These are phyloP conservation scores for Naganishia albida DNA, from an alignment of 1,284 basidiomycete species.

Conservation along the genomic window DNA sequence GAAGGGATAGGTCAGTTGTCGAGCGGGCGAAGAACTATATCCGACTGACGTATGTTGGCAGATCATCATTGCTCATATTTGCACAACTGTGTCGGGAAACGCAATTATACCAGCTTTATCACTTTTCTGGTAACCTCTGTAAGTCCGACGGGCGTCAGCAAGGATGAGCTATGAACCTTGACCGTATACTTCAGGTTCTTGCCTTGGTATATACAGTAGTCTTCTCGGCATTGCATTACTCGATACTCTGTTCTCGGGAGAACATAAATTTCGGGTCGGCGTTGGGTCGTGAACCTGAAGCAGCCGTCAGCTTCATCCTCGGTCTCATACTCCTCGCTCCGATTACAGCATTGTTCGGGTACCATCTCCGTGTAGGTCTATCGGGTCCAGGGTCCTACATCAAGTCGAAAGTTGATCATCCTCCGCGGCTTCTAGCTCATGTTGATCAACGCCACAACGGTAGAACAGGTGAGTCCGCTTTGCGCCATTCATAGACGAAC, in stretches of 20 bases:
- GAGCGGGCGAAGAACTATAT: neutral
- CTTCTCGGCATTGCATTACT: slow-evolving; percentile 79
- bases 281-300: slow-evolving; percentile 65
- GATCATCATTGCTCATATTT: slow-evolving; percentile 95
- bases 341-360: slow-evolving; percentile 71
- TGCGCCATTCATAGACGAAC: neutral
- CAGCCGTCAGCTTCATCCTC: slow-evolving; percentile 73
- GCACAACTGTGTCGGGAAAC: slow-evolving; percentile 86
- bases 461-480: slow-evolving; percentile 72
- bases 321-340: slow-evolving; percentile 75
- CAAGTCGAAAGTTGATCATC: slow-evolving; percentile 27
- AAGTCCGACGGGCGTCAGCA: slow-evolving; percentile 48
- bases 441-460: slow-evolving; percentile 78
- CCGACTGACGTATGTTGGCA: slow-evolving; percentile 48
- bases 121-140: slow-evolving; percentile 72
- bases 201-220: slow-evolving; percentile 72
- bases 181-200: slow-evolving; percentile 63
- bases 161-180: neutral
- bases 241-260: slow-evolving; percentile 63
- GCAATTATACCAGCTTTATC: slow-evolving; percentile 89
- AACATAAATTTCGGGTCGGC: slow-evolving; percentile 63
- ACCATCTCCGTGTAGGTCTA: slow-evolving; percentile 75
- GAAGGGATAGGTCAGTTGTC: slow-evolving; percentile 60
- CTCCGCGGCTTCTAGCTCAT: slow-evolving; percentile 28
- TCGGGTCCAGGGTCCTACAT: slow-evolving; percentile 9